Conservation (phyloP, 257 asterid genomes). For the Gynochthodes officinalis region DNA sequence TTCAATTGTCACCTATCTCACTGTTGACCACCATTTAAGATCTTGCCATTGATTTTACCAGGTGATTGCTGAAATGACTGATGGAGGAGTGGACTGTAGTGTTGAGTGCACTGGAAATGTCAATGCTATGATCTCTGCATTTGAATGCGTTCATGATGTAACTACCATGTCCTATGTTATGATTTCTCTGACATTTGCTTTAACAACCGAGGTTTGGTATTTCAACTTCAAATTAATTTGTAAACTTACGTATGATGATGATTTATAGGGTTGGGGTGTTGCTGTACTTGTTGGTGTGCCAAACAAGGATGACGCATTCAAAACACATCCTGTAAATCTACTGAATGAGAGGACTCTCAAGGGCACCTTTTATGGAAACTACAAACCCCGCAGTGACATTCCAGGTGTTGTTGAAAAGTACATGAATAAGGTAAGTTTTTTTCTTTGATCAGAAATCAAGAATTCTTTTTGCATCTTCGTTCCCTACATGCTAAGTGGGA, state of each 20-base stretch:
- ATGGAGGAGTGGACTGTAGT: constrained; percentile 86
- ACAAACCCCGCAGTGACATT: constrained; percentile 69
- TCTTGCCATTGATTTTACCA: constrained; percentile 13
- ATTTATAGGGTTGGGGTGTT: constrained; percentile 83
- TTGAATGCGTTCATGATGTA: constrained; percentile 94
- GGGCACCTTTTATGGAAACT: constrained; percentile 87
- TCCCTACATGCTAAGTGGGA: not conserved
- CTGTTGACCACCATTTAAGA: not conserved
- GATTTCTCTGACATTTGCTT: not conserved
- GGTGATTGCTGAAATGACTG: constrained; percentile 78
- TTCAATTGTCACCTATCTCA: not conserved
- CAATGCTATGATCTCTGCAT: constrained; percentile 84
- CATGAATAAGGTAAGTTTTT: constrained; percentile 54
- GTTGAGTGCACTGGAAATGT: constrained; percentile 77
- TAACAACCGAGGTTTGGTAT: not conserved
- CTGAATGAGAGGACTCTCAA: constrained; percentile 80
- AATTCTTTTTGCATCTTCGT: not conserved
- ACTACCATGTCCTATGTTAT: not conserved
- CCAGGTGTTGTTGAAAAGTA: constrained; percentile 72
- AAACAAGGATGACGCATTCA: constrained; percentile 60
- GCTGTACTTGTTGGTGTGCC: constrained; percentile 95
- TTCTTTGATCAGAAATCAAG: not conserved
- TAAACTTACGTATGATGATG: not conserved
- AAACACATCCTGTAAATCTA: constrained; percentile 64
- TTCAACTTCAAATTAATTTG: not conserved